phyloP scores from a whole-genome alignment of 2,329 filamentous ascomycete species.

The Aspergillus fischeri region DNA sequence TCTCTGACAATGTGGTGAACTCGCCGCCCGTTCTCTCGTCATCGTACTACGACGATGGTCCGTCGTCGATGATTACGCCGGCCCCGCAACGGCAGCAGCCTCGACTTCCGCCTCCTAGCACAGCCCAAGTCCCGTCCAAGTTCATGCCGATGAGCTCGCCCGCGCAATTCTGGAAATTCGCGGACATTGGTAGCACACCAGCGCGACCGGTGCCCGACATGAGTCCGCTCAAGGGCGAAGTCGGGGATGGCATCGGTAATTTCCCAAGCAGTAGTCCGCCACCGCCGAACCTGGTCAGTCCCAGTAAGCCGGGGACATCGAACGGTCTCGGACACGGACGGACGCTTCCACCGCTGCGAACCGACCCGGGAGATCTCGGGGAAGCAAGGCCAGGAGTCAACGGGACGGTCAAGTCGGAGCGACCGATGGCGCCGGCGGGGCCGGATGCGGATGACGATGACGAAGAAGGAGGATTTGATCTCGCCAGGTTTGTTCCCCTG shows the following conservation, averaged over 20 bases:
- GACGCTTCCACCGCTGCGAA: conserved; percentile 28
- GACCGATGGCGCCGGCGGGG: conserved; percentile 6
- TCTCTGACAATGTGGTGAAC: conserved; percentile 37
- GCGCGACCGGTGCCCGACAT: conserved; percentile 41
- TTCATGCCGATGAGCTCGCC: conserved; percentile 51
- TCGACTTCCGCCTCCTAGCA: conserved; percentile 46
- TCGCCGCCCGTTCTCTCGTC: conserved; percentile 48
- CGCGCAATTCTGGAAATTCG: conserved; percentile 49
- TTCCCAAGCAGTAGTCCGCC: conserved; percentile 48
- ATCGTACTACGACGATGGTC: conserved; percentile 46
- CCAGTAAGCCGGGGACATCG: conserved; percentile 40
- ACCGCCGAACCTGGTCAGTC: conserved; percentile 42
- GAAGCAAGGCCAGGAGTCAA: conserved; percentile 20
- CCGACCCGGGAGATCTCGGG: neutral
- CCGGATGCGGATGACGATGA: conserved; percentile 31
- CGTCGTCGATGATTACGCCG: conserved; percentile 46
- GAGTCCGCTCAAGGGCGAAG: conserved; percentile 44
- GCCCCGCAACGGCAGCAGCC: conserved; percentile 47
- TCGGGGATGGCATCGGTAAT: conserved; percentile 32
- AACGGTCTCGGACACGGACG: conserved; percentile 28
- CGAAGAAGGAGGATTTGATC: conserved; percentile 45
- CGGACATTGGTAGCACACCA: conserved; percentile 45
- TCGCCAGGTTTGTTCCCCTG: conserved; percentile 38
- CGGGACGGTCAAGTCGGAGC: conserved; percentile 12
- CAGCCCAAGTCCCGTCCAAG: conserved; percentile 47